Evolutionary conservation across 768 basidiomycete species (phyloP).

Genomic region (Podaxis sp.): DNA sequence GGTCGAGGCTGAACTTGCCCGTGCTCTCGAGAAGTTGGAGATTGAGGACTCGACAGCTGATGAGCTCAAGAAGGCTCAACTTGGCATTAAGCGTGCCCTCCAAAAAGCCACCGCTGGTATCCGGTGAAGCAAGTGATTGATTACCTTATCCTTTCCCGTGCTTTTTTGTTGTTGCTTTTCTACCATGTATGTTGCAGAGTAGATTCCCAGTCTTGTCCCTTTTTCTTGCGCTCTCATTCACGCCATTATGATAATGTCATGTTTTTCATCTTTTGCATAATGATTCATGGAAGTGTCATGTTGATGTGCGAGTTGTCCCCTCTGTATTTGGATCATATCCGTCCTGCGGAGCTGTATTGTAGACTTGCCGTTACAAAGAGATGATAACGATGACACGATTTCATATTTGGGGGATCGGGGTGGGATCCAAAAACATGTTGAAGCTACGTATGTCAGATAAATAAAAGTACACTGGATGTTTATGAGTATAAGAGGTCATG

Average conservation of each 20-base stretch:
- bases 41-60: constrained; percentile 93
- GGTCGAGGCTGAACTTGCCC: constrained; percentile 96
- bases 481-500: constrained; percentile 14
- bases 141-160: constrained; percentile 5
- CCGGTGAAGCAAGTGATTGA: constrained; percentile 49
- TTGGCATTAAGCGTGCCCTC: constrained; percentile 93
- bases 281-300: constrained; percentile 12
- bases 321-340: constrained; percentile 6
- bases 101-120: constrained; percentile 96
- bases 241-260: constrained; percentile 29
- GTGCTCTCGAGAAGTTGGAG: constrained; percentile 97
- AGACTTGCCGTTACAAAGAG: constrained; percentile 6
- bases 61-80: constrained; percentile 94
- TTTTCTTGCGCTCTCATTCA: constrained; percentile 22
- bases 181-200: constrained; percentile 23
- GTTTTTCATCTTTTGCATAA: constrained; percentile 25
- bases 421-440: neutral
- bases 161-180: constrained; percentile 2
- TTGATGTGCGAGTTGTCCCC: neutral
- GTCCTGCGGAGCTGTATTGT: constrained; percentile 11
- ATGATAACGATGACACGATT: constrained; percentile 8
- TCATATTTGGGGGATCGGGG: neutral
- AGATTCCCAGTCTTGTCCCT: constrained; percentile 20
- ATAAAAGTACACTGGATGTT: neutral
- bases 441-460: neutral